Conservation (phyloP, 2,329 filamentous ascomycete species). For the Aspergillus novofumigatus region DNA sequence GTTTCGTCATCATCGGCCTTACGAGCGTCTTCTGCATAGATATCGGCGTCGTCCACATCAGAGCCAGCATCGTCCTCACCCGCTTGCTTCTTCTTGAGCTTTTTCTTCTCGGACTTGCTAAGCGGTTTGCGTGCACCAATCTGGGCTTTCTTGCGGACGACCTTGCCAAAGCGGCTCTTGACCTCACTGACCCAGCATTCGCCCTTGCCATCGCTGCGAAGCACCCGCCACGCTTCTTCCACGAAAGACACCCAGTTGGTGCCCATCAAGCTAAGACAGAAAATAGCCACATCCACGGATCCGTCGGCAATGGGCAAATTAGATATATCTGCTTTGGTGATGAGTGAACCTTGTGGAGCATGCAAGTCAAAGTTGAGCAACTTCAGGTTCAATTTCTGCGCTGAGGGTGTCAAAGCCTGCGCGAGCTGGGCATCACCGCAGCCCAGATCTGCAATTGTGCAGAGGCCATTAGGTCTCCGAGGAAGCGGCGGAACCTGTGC, state of each 20-base stretch:
- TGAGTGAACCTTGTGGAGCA: conserved; percentile 62
- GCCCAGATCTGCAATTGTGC: conserved; percentile 83
- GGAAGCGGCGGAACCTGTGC: conserved; percentile 54
- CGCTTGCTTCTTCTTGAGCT: conserved; percentile 45
- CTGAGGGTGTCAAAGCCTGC: conserved; percentile 56
- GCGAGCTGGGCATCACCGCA: conserved; percentile 88
- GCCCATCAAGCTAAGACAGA: conserved; percentile 96
- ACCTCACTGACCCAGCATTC: conserved; percentile 98
- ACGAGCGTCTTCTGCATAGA: conserved; percentile 47
- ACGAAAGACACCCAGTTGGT: conserved; percentile 98
- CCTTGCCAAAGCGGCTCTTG: conserved; percentile 79
- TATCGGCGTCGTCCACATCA: conserved; percentile 47
- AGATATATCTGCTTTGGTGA: conserved; percentile 87
- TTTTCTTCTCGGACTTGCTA: conserved; percentile 43
- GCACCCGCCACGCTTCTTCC: conserved; percentile 87
- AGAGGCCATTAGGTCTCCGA: conserved; percentile 62
- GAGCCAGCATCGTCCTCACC: conserved; percentile 41
- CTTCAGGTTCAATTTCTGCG: conserved; percentile 65
- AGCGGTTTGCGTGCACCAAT: conserved; percentile 35
- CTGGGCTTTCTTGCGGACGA: conserved; percentile 42
- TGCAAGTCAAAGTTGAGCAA: conserved; percentile 86
- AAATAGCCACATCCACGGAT: conserved; percentile 80
- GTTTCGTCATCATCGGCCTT: conserved; percentile 65
- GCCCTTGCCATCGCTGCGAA: conserved; percentile 76
- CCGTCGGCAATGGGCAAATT: conserved; percentile 71